Evolutionary conservation across 1,284 basidiomycete genomes (phyloP).

Genomic region (Leccinum pachyderme): DNA sequence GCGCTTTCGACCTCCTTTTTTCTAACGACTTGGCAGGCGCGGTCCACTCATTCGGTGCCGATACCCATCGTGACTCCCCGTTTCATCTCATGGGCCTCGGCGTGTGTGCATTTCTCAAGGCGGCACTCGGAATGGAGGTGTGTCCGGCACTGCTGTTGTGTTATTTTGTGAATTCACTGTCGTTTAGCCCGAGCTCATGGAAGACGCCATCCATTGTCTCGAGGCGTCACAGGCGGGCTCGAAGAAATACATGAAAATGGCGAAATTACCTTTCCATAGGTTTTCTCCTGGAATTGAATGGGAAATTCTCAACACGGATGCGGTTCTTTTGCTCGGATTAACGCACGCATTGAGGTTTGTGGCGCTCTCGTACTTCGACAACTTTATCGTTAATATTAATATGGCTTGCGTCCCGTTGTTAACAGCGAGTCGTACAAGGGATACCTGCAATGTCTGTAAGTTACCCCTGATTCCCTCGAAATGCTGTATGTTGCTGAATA

Average conservation of each 20-base stretch:
- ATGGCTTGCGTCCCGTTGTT: background rate
- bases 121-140: slow-evolving; percentile 79
- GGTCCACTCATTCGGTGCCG: slow-evolving; percentile 45
- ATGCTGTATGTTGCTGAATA: slow-evolving; percentile 3
- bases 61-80: slow-evolving; percentile 44
- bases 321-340: slow-evolving; percentile 64
- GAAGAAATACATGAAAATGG: slow-evolving; percentile 50
- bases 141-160: slow-evolving; percentile 10
- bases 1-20: slow-evolving; percentile 68
- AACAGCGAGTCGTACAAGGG: slow-evolving; percentile 73
- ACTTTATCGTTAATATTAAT: slow-evolving; percentile 2
- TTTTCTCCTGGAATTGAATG: slow-evolving; percentile 67
- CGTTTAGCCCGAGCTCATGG: slow-evolving; percentile 30
- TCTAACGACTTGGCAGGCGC: slow-evolving; percentile 60
- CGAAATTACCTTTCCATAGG: slow-evolving; percentile 43
- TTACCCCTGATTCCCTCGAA: slow-evolving; percentile 8
- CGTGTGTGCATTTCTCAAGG: slow-evolving; percentile 72
- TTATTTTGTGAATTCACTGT: background rate
- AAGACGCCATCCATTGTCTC: slow-evolving; percentile 55
- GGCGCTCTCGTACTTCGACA: background rate
- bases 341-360: slow-evolving; percentile 65
- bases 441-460: slow-evolving; percentile 73
- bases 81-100: slow-evolving; percentile 72
- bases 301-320: slow-evolving; percentile 72
- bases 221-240: slow-evolving; percentile 58